Conservation (phyloP, 768 basidiomycete species). For the Sutorius australiensis region DNA sequence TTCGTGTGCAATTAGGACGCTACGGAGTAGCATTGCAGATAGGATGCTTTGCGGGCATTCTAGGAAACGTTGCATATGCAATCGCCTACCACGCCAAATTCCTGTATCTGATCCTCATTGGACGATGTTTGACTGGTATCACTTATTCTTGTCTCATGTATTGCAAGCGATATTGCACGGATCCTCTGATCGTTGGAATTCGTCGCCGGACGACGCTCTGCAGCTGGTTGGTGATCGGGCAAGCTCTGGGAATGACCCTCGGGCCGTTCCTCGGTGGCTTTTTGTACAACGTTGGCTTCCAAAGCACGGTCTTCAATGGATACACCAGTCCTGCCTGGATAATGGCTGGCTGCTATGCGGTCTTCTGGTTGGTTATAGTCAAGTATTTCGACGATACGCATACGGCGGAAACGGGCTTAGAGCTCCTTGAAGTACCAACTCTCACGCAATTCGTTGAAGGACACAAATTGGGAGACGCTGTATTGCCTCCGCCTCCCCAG, state of each 20-base stretch:
- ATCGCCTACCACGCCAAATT: constrained; percentile 55
- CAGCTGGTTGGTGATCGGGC: constrained; percentile 61
- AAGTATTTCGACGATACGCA: constrained; percentile 42
- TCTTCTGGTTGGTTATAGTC: constrained; percentile 44
- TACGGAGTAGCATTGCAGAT: constrained; percentile 55
- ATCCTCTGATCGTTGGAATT: constrained; percentile 62
- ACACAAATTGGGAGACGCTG: background rate
- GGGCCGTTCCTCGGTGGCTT: constrained; percentile 65
- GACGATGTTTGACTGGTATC: constrained; percentile 59
- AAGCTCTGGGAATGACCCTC: constrained; percentile 56
- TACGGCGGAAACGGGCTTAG: constrained; percentile 4
- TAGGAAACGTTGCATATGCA: constrained; percentile 60
- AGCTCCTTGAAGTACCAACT: constrained; percentile 7
- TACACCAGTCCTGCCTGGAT: constrained; percentile 66
- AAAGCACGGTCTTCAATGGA: constrained; percentile 57
- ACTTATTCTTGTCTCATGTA: constrained; percentile 67
- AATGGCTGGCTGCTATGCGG: constrained; percentile 49
- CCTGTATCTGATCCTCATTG: constrained; percentile 68
- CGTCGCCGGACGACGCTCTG: constrained; percentile 62
- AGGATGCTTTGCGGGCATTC: constrained; percentile 47
- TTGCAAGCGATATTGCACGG: constrained; percentile 62
- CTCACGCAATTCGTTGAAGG: background rate
- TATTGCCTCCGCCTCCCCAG: background rate
- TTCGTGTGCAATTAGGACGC: constrained; percentile 37
- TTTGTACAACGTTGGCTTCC: constrained; percentile 58